Evolutionary conservation across 805 yeast species (phyloP).

Genomic region (Candida lessepsii): DNA sequence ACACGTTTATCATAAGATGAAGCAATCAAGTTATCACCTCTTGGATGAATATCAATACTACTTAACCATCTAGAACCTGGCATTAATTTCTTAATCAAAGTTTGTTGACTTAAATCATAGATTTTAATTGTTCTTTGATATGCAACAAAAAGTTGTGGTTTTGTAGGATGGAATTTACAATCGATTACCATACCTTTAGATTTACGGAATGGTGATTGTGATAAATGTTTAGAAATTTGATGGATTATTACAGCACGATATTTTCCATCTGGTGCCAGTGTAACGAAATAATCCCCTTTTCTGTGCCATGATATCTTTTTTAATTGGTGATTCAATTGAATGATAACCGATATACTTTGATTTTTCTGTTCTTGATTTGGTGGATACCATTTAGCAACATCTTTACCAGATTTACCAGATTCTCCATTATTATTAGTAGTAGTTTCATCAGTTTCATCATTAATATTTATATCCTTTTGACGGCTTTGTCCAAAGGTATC

Average conservation of each 20-base stretch:
- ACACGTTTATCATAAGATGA: conserved; percentile 93
- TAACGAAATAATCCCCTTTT: conserved; percentile 93
- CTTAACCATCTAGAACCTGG: conserved; percentile 98
- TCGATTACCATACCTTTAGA: conserved; percentile 93
- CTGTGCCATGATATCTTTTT: conserved; percentile 93
- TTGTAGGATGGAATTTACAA: conserved; percentile 95
- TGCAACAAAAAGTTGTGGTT: conserved; percentile 90
- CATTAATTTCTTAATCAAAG: conserved; percentile 73
- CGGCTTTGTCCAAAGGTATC: conserved; percentile 58
- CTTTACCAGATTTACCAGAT: conserved; percentile 34
- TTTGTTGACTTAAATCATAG: conserved; percentile 87
- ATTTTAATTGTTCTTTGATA: conserved; percentile 90
- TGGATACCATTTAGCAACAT: conserved; percentile 78
- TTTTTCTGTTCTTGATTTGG: conserved; percentile 61
- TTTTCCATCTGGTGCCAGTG: conserved; percentile 93
- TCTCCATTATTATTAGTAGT: conserved; percentile 30
- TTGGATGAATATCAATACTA: conserved; percentile 88
- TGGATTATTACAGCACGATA: conserved; percentile 89
- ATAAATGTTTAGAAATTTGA: conserved; percentile 88
- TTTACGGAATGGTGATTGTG: conserved; percentile 94
- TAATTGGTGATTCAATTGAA: conserved; percentile 64
- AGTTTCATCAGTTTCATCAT: conserved; percentile 41
- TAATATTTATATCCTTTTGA: conserved; percentile 33
- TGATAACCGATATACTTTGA: conserved; percentile 70
- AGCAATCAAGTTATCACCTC: conserved; percentile 92